Evolutionary conservation across 1,284 basidiomycete species (phyloP).

Genomic region (Fistulinella cinereoalba): DNA sequence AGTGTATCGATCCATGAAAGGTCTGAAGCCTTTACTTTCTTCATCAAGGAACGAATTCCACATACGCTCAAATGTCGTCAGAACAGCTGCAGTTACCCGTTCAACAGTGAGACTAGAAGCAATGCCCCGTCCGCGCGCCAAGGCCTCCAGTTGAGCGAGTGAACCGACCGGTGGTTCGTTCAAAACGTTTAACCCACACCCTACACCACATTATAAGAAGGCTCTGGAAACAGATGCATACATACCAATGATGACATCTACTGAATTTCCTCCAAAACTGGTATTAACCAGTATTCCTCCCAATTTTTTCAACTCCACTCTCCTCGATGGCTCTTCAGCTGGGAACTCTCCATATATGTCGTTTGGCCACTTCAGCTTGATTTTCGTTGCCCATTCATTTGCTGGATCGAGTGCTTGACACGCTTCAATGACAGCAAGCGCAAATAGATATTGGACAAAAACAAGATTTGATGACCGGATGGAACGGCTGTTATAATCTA

Average conservation of each 20-base stretch:
- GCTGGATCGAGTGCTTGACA: conserved; percentile 53
- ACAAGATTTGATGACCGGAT: conserved; percentile 74
- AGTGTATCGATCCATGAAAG: conserved; percentile 79
- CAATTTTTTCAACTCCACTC: conserved; percentile 57
- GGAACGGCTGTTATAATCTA: conserved; percentile 7
- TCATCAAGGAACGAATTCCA: conserved; percentile 68
- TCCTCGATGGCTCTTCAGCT: conserved; percentile 42
- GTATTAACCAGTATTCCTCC: conserved; percentile 93
- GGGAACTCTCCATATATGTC: conserved; percentile 81
- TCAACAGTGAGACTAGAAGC: conserved; percentile 61
- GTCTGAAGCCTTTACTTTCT: conserved; percentile 61
- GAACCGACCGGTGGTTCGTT: conserved; percentile 85
- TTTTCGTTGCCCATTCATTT: conserved; percentile 47
- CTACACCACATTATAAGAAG: conserved; percentile 39
- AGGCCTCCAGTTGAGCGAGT: conserved; percentile 59
- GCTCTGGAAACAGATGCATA: conserved; percentile 3
- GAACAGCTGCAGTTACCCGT: conserved; percentile 69
- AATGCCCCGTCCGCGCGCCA: conserved; percentile 31
- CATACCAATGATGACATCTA: conserved; percentile 80
- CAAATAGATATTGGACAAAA: conserved; percentile 95
- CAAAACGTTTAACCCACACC: conserved; percentile 87
- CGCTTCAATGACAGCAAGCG: conserved; percentile 86
- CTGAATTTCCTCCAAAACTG: conserved; percentile 69
- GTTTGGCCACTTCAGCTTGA: conserved; percentile 97
- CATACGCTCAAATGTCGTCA: conserved; percentile 77